Base-by-base conservation (phyloP, 352 stramenopile genomes). In the Pythium chondricola region DNA sequence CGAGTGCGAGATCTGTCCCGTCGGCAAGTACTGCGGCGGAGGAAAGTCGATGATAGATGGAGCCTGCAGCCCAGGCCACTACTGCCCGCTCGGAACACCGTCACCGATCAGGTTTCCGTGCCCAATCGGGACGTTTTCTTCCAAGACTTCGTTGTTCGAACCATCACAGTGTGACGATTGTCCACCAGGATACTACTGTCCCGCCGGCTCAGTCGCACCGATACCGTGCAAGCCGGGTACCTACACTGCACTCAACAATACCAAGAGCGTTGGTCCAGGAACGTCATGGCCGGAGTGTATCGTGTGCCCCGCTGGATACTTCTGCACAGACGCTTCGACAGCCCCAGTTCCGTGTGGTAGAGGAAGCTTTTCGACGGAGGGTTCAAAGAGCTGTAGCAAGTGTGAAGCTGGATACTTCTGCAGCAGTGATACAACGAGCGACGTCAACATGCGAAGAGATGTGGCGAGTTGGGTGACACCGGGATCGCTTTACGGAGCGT, bases 1-100 rank as follows among this genome's bases (percentile, higher is more conserved):
- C 1, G 82, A 93, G 45, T 97, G 91, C 49, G 62, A 85, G 26
- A 67, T 79, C 14, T 97, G 88, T 25, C 71, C 86, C 0, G 68
- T 69, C 16, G 92, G 92, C 18, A 81, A 75, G 43, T 98, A 93
- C 57, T 97, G 91, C 44, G 63, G 72, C 30, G 88, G 85, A 17
- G 83, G 71, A 4, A 92, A 90, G 27, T 78, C 72, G 2, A 77
- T 67, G 36, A 74, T 91, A 27, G 82, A 93, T 41, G 82, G 79
- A 11, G 64, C 46, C 29, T 93, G 82, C 53, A 74, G 71, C 30
- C 43, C 83, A 0, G 92, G 92, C 0, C 66, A 97, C 56, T 97
- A 96, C 50, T 98, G 92, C 56, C 87, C 86, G 10, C 62, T 93
- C 14, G 74, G 69, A 13, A 95, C 90, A 2, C 58, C 67, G 6